phyloP scores from a whole-genome alignment of 768 basidiomycete species.

The Boletus reticulatus region DNA sequence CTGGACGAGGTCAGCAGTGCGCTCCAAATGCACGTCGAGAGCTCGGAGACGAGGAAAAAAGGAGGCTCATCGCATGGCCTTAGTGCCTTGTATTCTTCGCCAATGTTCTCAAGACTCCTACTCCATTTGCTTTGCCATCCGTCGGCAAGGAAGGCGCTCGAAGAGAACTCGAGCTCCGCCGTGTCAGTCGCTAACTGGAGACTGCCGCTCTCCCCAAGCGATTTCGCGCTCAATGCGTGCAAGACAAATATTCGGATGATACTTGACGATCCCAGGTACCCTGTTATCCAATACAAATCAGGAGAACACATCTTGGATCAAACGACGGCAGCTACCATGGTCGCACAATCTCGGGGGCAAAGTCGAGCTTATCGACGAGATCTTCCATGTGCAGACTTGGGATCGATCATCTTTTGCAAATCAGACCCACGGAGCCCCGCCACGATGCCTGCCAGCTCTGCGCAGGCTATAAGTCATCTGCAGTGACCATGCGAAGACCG shows the following conservation, averaged over 20 bases:
- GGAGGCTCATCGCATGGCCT: constrained; percentile 79
- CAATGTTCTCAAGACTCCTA: constrained; percentile 68
- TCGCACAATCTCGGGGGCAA: no score
- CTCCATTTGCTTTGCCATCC: constrained; percentile 57
- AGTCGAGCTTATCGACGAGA: no score
- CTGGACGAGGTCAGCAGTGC: no score
- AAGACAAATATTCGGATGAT: constrained; percentile 74
- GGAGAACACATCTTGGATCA: no score
- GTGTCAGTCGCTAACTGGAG: constrained; percentile 94
- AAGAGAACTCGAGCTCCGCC: constrained; percentile 92
- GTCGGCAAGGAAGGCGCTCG: constrained; percentile 74
- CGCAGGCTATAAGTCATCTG: constrained; percentile 95
- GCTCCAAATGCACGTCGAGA: not conserved
- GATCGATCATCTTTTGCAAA: no score
- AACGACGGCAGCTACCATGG: no score
- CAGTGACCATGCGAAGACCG: constrained; percentile 86
- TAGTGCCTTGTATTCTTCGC: constrained; percentile 83
- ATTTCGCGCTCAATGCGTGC: constrained; percentile 90
- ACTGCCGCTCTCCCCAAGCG: constrained; percentile 90
- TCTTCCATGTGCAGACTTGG: no score
- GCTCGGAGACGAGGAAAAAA: not conserved
- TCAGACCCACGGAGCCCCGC: no score
- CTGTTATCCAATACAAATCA: no score
- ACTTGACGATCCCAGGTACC: no score
- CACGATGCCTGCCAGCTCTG: no score